Evolutionary conservation across 768 basidiomycete genomes (phyloP), one percentile per base, ranked within the genome.

Genomic region (Myochromella boudieri): DNA sequence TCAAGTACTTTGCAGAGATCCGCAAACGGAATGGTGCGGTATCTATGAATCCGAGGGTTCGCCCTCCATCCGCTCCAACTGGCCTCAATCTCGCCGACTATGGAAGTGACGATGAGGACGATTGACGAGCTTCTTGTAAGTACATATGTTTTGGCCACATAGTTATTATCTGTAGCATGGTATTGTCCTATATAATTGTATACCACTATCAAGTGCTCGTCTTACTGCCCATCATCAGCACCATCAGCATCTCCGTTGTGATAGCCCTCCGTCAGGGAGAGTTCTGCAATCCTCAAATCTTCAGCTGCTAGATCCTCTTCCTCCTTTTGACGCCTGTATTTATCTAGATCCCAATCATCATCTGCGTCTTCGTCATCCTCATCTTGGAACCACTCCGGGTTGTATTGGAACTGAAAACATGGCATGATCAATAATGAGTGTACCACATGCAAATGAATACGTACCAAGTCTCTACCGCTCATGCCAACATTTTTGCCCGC

Each of bases 401-500:
- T 94, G 81, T 91, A 95, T 70, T 91, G 86, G 80, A 97, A 95
- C 87, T 92, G 58, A 5, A 53, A 15, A 51, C n/a, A 37, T 37
- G 39, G 37, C 18, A 54, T 24, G 6, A 29, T 52, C 3, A 42
- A 45, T 39, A 0, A 46, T 29, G 28, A 43, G 33, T 44, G 27
- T 41, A 42, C 43, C 2, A 40, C 39, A 42, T 42, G 44, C 27
- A 42, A 31, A 14, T 27, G 25, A 70, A 34, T 14, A 34, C 81
- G 56, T 58, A 94, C 92, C 71, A 99, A 71, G 69, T 98, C 97
- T 68, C 92, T 78, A 42, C 97, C 97, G 48, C 88, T 91, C 92
- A 99, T 93, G 37, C 97, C 97, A 26, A 70, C 78, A 61, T 72
- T 84, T 81, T 97, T 97, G 49, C 95, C 95, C 2, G 94, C 94